Conservation (phyloP, 192 early-diverging fungal genomes). For the Coemansia sp. region DNA sequence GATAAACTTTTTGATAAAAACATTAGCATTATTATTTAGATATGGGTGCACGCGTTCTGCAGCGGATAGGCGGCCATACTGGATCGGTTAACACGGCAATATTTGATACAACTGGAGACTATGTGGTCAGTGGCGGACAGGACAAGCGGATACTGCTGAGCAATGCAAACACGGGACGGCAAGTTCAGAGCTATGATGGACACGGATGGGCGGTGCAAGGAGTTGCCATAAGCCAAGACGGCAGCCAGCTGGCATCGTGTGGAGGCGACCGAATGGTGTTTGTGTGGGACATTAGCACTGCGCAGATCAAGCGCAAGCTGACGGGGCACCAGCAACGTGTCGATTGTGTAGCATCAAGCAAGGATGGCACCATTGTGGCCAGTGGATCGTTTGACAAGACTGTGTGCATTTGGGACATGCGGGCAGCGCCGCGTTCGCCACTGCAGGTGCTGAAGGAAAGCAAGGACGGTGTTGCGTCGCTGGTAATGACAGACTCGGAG, state of each 20-base stretch:
- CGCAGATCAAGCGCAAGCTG: constrained; percentile 69
- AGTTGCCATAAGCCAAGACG: constrained; percentile 50
- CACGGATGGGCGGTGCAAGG: constrained; percentile 83
- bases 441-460: constrained; percentile 83
- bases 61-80: constrained; percentile 60
- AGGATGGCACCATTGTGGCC: constrained; percentile 70
- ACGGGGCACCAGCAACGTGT: constrained; percentile 80
- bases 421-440: constrained; percentile 54
- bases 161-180: constrained; percentile 66
- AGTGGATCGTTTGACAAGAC: constrained; percentile 73
- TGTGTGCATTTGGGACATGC: constrained; percentile 55
- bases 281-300: constrained; percentile 84
- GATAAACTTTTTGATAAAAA: too few relatives aligned
- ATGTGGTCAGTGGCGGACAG: constrained; percentile 76
- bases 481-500: constrained; percentile 69
- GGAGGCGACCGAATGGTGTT: constrained; percentile 79
- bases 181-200: constrained; percentile 75
- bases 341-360: constrained; percentile 81
- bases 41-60: constrained; percentile 21
- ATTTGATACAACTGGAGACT: constrained; percentile 76
- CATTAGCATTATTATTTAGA: too few relatives aligned
- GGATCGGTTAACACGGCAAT: constrained; percentile 68
- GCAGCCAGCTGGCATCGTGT: constrained; percentile 72
- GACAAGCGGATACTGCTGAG: constrained; percentile 72
- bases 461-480: constrained; percentile 82